Evolutionary conservation across 371 early-diverging fungal genomes (phyloP).

Genomic region (Mortierella sp.): DNA sequence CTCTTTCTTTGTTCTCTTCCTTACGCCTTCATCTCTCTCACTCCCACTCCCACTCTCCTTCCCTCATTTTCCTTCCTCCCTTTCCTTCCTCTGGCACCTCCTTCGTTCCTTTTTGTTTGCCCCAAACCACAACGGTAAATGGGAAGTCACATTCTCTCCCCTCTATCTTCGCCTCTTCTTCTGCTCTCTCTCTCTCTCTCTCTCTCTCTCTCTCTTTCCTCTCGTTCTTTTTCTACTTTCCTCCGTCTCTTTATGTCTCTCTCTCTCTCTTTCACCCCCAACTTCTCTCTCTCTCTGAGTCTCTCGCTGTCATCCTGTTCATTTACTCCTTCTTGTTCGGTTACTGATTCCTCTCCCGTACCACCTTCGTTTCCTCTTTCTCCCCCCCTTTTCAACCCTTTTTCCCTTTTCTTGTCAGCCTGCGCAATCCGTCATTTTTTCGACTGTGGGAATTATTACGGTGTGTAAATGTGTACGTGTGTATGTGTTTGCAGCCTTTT

Average conservation of each 20-base stretch:
- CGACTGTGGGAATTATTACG: conserved; percentile 9
- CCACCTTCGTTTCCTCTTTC: background rate
- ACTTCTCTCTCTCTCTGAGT: too few species aligned
- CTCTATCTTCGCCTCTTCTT: background rate
- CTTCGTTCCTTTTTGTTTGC: background rate
- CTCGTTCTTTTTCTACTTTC: background rate
- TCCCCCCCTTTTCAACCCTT: background rate
- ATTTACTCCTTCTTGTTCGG: too few species aligned
- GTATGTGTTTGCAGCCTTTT: background rate
- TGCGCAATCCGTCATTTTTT: background rate
- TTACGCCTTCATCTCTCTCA: background rate
- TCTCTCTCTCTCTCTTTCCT: background rate
- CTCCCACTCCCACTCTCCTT: background rate
- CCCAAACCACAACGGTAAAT: too few species aligned
- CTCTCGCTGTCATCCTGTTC: too few species aligned
- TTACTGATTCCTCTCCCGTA: too few species aligned
- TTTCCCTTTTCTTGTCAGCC: background rate
- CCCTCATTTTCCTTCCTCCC: background rate
- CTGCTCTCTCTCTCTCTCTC: too few species aligned
- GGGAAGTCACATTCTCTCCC: background rate
- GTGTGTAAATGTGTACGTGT: background rate
- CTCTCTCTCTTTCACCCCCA: background rate
- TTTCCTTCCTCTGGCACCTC: background rate
- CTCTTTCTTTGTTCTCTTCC: background rate
- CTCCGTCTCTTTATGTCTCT: background rate